Percentiles rank a stretch among this genome's conserved stretches.
Conservation (phyloP, 1,284 basidiomycete genomes). For the Leccinum solheimii region DNA sequence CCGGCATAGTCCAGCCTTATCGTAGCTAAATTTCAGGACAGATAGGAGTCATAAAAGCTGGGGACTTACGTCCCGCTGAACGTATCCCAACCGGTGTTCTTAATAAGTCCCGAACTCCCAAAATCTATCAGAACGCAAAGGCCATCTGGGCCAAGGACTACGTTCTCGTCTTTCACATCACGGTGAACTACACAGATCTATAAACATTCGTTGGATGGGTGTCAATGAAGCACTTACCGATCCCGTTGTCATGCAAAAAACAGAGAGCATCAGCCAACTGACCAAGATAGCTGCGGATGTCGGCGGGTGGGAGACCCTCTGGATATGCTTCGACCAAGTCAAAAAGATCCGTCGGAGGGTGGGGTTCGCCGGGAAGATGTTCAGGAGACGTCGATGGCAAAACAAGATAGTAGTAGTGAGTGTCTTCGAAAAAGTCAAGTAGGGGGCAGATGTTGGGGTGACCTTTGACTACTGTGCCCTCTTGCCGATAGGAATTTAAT, state of each 20-base stretch:
- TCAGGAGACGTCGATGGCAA: slow-evolving; percentile 71
- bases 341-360: slow-evolving; percentile 82
- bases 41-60: slow-evolving; percentile 6
- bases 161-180: slow-evolving; percentile 99
- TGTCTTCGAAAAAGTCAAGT: slow-evolving; percentile 97
- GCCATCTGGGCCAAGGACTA: slow-evolving; percentile 72
- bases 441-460: slow-evolving; percentile 94
- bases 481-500: slow-evolving; percentile 54
- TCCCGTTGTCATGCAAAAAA: slow-evolving; percentile 91
- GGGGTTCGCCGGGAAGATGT: slow-evolving; percentile 47
- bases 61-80: slow-evolving; percentile 86
- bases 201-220: slow-evolving; percentile 9
- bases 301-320: slow-evolving; percentile 75
- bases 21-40: slow-evolving; percentile 18
- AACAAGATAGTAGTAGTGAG: slow-evolving; percentile 93
- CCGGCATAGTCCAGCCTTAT: slow-evolving; percentile 92
- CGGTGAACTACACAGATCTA: slow-evolving; percentile 73
- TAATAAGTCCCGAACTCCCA: slow-evolving; percentile 88
- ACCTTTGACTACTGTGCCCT: slow-evolving; percentile 68
- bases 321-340: slow-evolving; percentile 93
- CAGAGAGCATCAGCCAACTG: slow-evolving; percentile 92
- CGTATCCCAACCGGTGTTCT: slow-evolving; percentile 88
- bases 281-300: slow-evolving; percentile 85
- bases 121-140: slow-evolving; percentile 95
- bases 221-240: slow-evolving; percentile 50